Base-by-base conservation (phyloP, 306 rosid genomes). In the Vigna nakashimae region DNA sequence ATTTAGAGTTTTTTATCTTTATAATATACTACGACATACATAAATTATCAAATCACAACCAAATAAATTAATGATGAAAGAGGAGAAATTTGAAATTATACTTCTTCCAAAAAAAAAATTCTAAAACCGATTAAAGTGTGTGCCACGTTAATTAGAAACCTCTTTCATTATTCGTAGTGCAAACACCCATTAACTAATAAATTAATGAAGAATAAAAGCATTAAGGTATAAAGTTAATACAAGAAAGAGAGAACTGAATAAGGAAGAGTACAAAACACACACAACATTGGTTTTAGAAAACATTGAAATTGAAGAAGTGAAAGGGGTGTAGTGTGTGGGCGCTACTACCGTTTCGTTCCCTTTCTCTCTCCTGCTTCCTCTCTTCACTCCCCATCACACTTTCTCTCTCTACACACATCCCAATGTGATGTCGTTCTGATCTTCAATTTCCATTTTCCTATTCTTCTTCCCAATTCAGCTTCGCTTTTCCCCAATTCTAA, bases 391-490 rank as follows among this genome's bases (percentile, higher is more conserved):
- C 55, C 83, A 70, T 77, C 70, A 9, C 75, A 43, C 42, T 45
- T 45, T 42, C 75, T 17, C 14, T 42, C 56, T 68, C 43, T 60
- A 57, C 43, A 42, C 46, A 9, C 12, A 9, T 42, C 46, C 13
- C 13, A 60, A 42, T 57, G 53, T 46, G 49, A 55, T 40, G 69
- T 30, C 43, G 49, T 1, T 40, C 74, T 64, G 74, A 67, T 20
- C 69, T 32, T 22, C 57, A 62, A 83, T 58, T 75, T 72, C 78
- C 77, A 73, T 86, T 82, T 71, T 83, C 71, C 69, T 80, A 66
- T 75, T 76, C 86, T 79, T 20, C 81, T 65, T 71, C 71, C 22
- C 60, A 22, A 58, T 26, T 28, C 43, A n/a, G 10, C 15, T 7
- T 45, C 5, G 50, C 5, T 45, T 45, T 45, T 9, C 50, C 50